phyloP scores from a whole-genome alignment of 164 flowering plant species.

The Cinnamomum chago region DNA sequence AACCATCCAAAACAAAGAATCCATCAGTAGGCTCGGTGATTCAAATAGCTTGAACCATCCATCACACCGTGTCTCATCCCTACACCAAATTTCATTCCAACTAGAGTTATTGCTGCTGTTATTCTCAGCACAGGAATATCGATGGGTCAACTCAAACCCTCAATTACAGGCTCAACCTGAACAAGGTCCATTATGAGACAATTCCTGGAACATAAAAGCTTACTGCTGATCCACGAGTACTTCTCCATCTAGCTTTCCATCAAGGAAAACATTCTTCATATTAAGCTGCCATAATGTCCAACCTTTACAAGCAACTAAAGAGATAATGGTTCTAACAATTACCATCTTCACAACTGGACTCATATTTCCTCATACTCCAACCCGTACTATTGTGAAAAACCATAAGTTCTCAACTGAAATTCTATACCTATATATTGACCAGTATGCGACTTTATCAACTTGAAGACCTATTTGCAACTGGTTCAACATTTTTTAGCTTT shows the following conservation, averaged over 20 bases:
- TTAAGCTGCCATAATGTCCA: not conserved
- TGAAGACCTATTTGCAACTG: slow-evolving; percentile 6
- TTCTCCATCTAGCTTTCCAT: slow-evolving; percentile 1
- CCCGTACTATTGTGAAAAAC: not conserved
- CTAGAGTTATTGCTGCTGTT: no score
- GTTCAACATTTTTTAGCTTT: not conserved
- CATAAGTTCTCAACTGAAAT: not conserved
- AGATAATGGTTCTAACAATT: not conserved
- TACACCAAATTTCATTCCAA: no score
- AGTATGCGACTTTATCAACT: not conserved
- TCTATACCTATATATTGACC: not conserved
- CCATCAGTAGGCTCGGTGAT: no score
- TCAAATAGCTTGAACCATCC: no score
- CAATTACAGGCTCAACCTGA: no score
- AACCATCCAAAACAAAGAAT: no score
- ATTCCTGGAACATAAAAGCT: slow-evolving; percentile 9
- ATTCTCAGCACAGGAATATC: no score
- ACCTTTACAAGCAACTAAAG: not conserved
- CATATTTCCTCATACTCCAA: not conserved
- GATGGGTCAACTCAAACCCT: no score
- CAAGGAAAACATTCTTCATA: not conserved
- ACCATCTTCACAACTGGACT: slow-evolving; percentile 1
- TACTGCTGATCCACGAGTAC: slow-evolving; percentile 17
- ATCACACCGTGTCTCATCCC: no score
- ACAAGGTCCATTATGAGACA: not conserved